Conservation (phyloP, 139 green algal species). For the Chlorella sp. region DNA sequence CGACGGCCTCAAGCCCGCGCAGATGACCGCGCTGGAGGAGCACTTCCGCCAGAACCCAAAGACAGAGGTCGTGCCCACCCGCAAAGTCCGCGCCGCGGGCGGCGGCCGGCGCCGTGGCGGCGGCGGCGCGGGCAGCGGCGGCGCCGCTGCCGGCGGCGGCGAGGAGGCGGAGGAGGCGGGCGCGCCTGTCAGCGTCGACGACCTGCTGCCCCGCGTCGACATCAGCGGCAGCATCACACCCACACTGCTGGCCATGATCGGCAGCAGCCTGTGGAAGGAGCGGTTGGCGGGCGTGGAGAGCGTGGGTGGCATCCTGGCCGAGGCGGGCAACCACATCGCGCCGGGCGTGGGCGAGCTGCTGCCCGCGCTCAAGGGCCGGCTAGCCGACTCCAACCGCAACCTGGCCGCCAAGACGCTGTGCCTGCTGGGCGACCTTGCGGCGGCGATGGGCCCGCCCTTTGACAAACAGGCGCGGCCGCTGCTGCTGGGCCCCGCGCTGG, state of each 20-base stretch:
- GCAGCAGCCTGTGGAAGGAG: slow-evolving; percentile 91
- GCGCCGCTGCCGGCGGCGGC: not conserved
- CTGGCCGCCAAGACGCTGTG: slow-evolving; percentile 69
- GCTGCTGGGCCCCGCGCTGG: slow-evolving; percentile 67
- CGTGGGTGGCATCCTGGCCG: slow-evolving; percentile 70
- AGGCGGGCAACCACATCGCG: slow-evolving; percentile 51
- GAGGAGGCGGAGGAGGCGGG: slow-evolving; percentile 7
- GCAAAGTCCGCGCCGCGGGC: slow-evolving; percentile 20
- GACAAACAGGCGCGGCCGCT: slow-evolving; percentile 51
- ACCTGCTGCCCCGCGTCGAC: slow-evolving; percentile 78
- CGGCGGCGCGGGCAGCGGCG: not conserved
- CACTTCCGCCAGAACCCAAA: slow-evolving; percentile 85
- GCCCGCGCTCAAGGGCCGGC: slow-evolving; percentile 75
- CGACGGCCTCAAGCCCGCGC: slow-evolving; percentile 89
- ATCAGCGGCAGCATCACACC: slow-evolving; percentile 70
- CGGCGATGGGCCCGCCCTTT: slow-evolving; percentile 82
- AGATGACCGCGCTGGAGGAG: slow-evolving; percentile 86
- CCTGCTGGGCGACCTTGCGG: slow-evolving; percentile 78
- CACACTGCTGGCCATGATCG: slow-evolving; percentile 54
- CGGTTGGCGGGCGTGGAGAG: slow-evolving; percentile 85
- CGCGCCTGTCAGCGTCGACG: slow-evolving; percentile 35
- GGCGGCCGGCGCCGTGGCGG: not conserved
- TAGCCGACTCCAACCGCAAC: slow-evolving; percentile 96
- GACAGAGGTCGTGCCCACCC: slow-evolving; percentile 44
- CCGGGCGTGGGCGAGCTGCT: slow-evolving; percentile 79